Base-by-base conservation (phyloP, 768 basidiomycete genomes). In the Xanthoconium stramineum region DNA sequence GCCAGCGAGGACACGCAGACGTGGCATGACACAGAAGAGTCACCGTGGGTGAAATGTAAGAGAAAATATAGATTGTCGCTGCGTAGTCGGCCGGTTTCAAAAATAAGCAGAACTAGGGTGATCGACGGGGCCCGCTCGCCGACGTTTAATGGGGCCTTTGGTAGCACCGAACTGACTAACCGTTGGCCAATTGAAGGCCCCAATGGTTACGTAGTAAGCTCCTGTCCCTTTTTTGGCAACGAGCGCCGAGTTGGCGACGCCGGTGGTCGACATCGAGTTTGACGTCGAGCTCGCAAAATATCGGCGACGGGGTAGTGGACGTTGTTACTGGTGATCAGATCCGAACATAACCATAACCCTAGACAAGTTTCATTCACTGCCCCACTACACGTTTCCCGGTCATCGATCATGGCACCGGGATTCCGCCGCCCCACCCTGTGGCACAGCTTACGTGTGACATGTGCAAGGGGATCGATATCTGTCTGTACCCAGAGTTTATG, bases 1-100 rank as follows among this genome's bases (percentile, higher is more conserved):
- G 3, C 91, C 91, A 10, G 85, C 91, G 30, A 87, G 78, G 40
- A 92, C 84, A 42, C 84, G 82, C 15, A 94, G 81, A 39, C 79
- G 81, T 37, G 88, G 85, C 68, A 69, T 69, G 52, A 45, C 39
- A 33, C 6, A 17, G 39, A 17, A n/a, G 12, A 13, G 20, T 20
- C 24, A 24, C 38, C 37, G 50, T 47, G 38, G 47, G 29, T 42
- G 38, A 45, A 9, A 55, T 12, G 43, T 5, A 24, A 55, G 39
- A 49, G 24, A 6, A 30, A 42, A 51, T 37, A 24, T 24, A 24
- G 24, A 24, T 24, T 24, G 24, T 4, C 24, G 24, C 24, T 24
- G 24, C 10, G 43, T 14, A 28, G 6, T 45, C 24, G 2, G 17
- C 17, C 19, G 45, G 56, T 29, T 45, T 24, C 19, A 28, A 20